Conservation (phyloP, 805 yeast genomes). For the Candida taoyuanica region DNA sequence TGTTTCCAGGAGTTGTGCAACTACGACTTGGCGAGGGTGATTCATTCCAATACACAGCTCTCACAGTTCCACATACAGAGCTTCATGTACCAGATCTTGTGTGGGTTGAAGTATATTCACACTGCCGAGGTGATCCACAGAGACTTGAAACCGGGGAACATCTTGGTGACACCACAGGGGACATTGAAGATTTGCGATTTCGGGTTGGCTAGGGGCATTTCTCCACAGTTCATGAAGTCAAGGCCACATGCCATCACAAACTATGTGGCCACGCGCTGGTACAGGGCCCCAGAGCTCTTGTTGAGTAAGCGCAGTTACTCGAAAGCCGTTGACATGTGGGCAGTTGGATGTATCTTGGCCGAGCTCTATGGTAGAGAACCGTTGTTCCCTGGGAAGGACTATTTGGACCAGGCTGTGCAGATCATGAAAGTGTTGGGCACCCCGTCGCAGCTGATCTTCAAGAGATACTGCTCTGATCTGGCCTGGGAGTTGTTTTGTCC, state of each 20-base stretch:
- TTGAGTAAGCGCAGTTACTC: conserved; percentile 55
- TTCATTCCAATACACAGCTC: conserved; percentile 69
- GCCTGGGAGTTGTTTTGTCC: conserved; percentile 39
- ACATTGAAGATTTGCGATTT: conserved; percentile 84
- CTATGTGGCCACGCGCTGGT: conserved; percentile 95
- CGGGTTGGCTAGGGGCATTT: conserved; percentile 83
- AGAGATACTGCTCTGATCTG: conserved; percentile 40
- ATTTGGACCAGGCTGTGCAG: conserved; percentile 63
- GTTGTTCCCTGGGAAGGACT: conserved; percentile 70
- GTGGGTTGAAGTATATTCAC: conserved; percentile 86
- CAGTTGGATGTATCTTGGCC: conserved; percentile 84
- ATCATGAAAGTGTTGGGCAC: conserved; percentile 68
- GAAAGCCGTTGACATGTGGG: conserved; percentile 85
- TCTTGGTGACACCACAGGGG: conserved; percentile 72
- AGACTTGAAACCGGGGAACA: conserved; percentile 89
- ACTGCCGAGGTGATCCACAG: conserved; percentile 90
- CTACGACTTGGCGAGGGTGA: conserved; percentile 76
- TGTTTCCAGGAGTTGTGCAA: conserved; percentile 85
- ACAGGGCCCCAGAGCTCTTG: conserved; percentile 88
- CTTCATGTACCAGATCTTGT: conserved; percentile 73
- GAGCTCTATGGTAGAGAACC: conserved; percentile 82
- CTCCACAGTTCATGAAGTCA: conserved; percentile 31
- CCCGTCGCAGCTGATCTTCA: conserved; percentile 49
- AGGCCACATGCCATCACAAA: conserved; percentile 54
- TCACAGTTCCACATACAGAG: conserved; percentile 80